phyloP scores from a whole-genome alignment of 2,329 filamentous ascomycete species.

The Penicillium sp. region DNA sequence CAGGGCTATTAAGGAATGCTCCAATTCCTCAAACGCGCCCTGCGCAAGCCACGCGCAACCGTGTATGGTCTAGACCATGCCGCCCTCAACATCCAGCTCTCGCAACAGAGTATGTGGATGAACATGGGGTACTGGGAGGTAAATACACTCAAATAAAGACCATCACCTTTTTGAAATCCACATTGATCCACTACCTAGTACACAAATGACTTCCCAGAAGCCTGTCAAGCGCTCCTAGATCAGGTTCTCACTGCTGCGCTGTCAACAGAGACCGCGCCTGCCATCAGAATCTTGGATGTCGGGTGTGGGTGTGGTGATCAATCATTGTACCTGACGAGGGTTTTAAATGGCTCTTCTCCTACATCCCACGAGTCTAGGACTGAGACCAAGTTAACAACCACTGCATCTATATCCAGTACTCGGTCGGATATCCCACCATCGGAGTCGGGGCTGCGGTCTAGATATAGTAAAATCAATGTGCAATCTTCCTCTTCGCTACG shows the following conservation, averaged over 20 bases:
- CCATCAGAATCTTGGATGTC: slow-evolving; percentile 46
- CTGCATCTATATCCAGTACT: not conserved
- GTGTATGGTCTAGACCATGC: slow-evolving; percentile 56
- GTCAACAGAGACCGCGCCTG: slow-evolving; percentile 15
- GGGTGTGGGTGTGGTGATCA: slow-evolving; percentile 62
- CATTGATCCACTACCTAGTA: slow-evolving; percentile 22
- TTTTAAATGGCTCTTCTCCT: slow-evolving; percentile 17
- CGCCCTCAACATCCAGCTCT: slow-evolving; percentile 52
- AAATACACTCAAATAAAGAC: not conserved
- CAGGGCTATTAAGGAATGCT: not conserved
- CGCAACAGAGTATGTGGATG: slow-evolving; percentile 59
- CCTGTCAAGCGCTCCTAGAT: slow-evolving; percentile 51
- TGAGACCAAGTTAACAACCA: not conserved
- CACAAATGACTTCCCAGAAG: slow-evolving; percentile 43
- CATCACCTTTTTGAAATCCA: not conserved
- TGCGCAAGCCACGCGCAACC: slow-evolving; percentile 12
- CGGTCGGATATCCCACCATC: not conserved
- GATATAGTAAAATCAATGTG: not conserved
- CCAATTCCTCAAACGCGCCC: slow-evolving; percentile 4
- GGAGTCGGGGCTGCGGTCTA: not conserved
- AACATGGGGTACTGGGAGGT: slow-evolving; percentile 61
- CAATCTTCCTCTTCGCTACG: not conserved
- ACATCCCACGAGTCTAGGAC: not conserved
- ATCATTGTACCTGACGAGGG: slow-evolving; percentile 46
- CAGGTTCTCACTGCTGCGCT: slow-evolving; percentile 51